Base-by-base conservation (phyloP, 768 basidiomycete genomes). In the Rossbeevera mucosa region DNA sequence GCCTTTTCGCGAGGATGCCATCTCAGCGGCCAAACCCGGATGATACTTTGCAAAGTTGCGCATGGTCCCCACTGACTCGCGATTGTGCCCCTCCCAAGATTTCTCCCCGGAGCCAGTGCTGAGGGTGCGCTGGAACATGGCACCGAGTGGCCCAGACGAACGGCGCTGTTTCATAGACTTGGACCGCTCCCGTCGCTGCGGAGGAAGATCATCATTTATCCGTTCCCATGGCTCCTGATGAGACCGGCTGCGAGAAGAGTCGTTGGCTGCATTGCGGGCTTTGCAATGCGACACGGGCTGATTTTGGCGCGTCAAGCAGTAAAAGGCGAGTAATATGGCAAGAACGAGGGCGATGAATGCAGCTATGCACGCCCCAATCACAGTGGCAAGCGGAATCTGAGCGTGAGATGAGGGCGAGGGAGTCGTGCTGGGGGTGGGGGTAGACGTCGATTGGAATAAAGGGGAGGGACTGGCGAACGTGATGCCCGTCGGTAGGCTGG, bases 361-460 rank as follows among this genome's bases (percentile, higher is more conserved):
- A 4, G 78, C 85, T 1, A 85, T 70, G 56, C 86, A 88, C 20
- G 77, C 76, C 4, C 78, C 86, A 29, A 88, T 72, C 29, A 86
- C 84, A 5, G 82, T 78, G 52, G 76, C 72, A 1, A 74, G 31
- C 1, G 74, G 51, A 22, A 69, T 66, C 25, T 67, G 52, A 29
- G 50, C 47, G 2, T 29, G 29, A 20, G 67, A 53, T 3, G 68
- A 44, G 18, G 51, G 4, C 7, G 54, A 28, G 12, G 66, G 25
- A 14, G 1, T 13, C 18, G 38, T 21, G 20, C 11, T 40, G 20
- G 56, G 11, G 12, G 60, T 40, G 8, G 57, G 28, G 2, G 60
- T 26, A 36, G 64, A 48, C 12, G 62, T 47, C 26, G 42, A 41
- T 2, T 58, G 2, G 51, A 30, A 16, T 24, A 20, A 2, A 6